Percentiles rank a stretch among this genome's conserved stretches.
Evolutionary conservation across 106 monocot species (phyloP).

Genomic region (Allium cepa): DNA sequence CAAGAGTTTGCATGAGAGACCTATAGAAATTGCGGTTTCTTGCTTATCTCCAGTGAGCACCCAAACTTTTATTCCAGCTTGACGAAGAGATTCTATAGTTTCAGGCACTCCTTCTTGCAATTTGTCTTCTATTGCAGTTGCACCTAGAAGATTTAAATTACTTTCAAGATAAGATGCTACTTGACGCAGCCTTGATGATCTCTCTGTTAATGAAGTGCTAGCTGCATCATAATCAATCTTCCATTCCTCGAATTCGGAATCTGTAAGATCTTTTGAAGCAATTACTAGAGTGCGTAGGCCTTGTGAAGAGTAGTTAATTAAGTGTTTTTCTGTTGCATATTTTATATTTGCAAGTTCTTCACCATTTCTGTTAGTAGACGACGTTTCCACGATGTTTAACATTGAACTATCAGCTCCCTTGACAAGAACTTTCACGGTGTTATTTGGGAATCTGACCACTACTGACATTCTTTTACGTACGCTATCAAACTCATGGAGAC

Average conservation of each 20-base stretch:
- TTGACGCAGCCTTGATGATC: slow-evolving; percentile 76
- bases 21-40: slow-evolving; percentile 97
- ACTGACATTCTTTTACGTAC: slow-evolving; percentile 99
- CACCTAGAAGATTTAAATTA: slow-evolving; percentile 76
- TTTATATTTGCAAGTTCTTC: slow-evolving; percentile 27
- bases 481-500: slow-evolving; percentile 98
- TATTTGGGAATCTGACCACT: slow-evolving; percentile 80
- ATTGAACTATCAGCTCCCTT: slow-evolving; percentile 98
- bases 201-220: slow-evolving; percentile 82
- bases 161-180: slow-evolving; percentile 75
- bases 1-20: slow-evolving; percentile 81
- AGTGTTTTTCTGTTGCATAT: slow-evolving; percentile 56
- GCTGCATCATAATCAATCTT: slow-evolving; percentile 82
- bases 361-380: slow-evolving; percentile 5
- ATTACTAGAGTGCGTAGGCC: slow-evolving; percentile 88
- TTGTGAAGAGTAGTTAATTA: slow-evolving; percentile 56
- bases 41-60: slow-evolving; percentile 98
- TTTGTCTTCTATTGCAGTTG: slow-evolving; percentile 96
- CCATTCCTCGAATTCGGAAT: slow-evolving; percentile 78
- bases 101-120: slow-evolving; percentile 98
- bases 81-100: slow-evolving; percentile 87
- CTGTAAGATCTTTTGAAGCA: slow-evolving; percentile 64
- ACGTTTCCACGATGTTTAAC: slow-evolving; percentile 42
- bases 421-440: slow-evolving; percentile 76
- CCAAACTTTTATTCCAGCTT: slow-evolving; percentile 99